Evolutionary conservation across 108 stramenopile genomes (phyloP).

Genomic region (Bacterosira constricta): DNA sequence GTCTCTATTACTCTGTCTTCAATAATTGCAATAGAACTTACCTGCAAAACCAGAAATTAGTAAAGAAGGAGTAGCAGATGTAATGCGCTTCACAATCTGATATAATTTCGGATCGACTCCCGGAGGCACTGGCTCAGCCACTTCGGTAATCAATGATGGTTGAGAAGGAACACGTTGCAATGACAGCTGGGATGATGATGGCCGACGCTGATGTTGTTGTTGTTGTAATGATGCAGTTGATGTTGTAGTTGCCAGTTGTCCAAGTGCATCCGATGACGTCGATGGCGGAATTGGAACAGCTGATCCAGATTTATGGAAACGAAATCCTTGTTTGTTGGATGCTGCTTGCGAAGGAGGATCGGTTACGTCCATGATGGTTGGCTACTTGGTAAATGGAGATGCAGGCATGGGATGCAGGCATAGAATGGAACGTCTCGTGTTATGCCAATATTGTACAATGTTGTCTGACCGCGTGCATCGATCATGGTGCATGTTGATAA

Average conservation of each 20-base stretch:
- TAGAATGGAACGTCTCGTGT: too few species aligned
- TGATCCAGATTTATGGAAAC: slow-evolving; percentile 25
- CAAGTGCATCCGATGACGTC: not conserved
- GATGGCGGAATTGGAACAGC: slow-evolving; percentile 22
- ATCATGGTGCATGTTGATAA: too few species aligned
- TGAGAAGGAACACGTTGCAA: slow-evolving; percentile 16
- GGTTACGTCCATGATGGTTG: too few species aligned
- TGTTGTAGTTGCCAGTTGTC: too few species aligned
- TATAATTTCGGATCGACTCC: slow-evolving; percentile 40
- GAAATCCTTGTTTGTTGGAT: slow-evolving; percentile 31
- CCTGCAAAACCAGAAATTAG: too few species aligned
- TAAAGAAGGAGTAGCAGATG: slow-evolving; percentile 32
- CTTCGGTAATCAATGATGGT: slow-evolving; percentile 18
- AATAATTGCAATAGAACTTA: too few species aligned
- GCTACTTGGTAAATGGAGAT: too few species aligned
- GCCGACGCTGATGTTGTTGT: not conserved
- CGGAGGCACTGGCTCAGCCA: not conserved
- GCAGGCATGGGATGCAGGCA: too few species aligned
- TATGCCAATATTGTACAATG: too few species aligned
- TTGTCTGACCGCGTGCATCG: too few species aligned
- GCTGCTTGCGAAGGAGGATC: too few species aligned
- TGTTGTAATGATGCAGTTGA: not conserved
- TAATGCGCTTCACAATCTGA: slow-evolving; percentile 40
- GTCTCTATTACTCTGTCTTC: too few species aligned
- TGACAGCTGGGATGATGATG: not conserved